Percentiles rank a stretch among this genome's conserved stretches.
These are phyloP conservation scores for Backusella morwellensis DNA, from an alignment of 192 early-diverging fungal species.

Conservation along the genomic window DNA sequence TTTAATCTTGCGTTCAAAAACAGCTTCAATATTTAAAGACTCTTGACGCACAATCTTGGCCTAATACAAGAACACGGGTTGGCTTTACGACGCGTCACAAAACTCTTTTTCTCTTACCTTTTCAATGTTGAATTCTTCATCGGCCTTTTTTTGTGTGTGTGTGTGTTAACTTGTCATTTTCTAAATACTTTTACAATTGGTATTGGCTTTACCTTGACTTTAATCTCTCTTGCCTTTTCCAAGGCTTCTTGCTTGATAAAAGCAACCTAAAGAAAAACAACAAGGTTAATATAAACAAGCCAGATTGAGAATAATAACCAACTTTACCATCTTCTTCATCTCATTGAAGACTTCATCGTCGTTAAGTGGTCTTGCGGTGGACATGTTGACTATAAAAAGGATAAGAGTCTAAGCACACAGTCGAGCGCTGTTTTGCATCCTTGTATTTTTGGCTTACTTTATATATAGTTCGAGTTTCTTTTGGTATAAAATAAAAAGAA, in stretches of 20 bases:
- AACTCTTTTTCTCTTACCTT: constrained; percentile 48
- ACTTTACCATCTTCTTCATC: constrained; percentile 96
- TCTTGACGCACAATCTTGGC: constrained; percentile 98
- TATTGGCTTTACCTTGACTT: constrained; percentile 74
- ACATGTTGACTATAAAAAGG: constrained; percentile 16
- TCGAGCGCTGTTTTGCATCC: background rate
- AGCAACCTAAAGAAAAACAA: constrained; percentile 59
- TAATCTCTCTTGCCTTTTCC: constrained; percentile 98
- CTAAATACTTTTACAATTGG: background rate
- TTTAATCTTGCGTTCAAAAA: constrained; percentile 96
- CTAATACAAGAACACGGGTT: constrained; percentile 28
- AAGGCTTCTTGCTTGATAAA: constrained; percentile 99
- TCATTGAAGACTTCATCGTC: constrained; percentile 94
- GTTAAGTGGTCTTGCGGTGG: constrained; percentile 62
- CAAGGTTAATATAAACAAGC: background rate
- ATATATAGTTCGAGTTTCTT: background rate
- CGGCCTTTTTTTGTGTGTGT: constrained; percentile 58
- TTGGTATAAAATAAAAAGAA: background rate
- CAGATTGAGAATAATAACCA: background rate
- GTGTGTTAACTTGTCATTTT: background rate
- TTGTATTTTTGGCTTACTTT: background rate
- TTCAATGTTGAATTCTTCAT: constrained; percentile 99
- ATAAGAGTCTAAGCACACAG: background rate
- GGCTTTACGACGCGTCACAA: constrained; percentile 2
- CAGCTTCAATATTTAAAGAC: constrained; percentile 92